Conservation (phyloP, 345 rosid genomes). For the Syzygium aqueum region DNA sequence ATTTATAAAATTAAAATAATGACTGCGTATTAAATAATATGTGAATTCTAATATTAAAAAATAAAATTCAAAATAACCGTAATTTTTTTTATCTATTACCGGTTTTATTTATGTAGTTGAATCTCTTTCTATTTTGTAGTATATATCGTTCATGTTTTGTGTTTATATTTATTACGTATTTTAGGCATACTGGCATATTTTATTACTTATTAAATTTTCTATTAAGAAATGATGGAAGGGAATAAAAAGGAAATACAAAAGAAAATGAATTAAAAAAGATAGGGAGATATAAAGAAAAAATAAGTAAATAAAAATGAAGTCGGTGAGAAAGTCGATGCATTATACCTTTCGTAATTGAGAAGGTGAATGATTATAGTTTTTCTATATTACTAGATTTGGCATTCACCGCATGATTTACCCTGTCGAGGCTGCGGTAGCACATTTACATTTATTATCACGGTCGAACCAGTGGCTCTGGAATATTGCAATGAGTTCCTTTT, state of each 20-base stretch:
- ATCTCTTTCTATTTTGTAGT: not conserved
- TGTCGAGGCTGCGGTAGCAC: not conserved
- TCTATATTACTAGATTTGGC: not conserved
- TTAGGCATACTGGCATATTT: not conserved
- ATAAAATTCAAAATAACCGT: not conserved
- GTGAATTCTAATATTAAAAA: not conserved
- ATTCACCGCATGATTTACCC: not conserved
- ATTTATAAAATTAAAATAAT: not conserved
- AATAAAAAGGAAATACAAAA: not conserved
- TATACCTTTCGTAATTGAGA: too few species aligned
- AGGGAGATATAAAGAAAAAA: not conserved
- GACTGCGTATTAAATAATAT: not conserved
- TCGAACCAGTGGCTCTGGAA: not conserved
- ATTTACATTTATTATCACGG: not conserved
- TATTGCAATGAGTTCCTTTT: not conserved
- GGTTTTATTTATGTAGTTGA: not conserved
- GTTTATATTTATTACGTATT: not conserved
- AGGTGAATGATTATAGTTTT: not conserved
- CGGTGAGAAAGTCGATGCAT: not conserved
- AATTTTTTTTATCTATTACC: not conserved
- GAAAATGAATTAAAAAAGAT: not conserved
- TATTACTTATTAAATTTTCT: not conserved
- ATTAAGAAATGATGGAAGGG: not conserved
- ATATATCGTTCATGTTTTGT: not conserved
- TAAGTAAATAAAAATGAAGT: not conserved